Conservation (phyloP, 1,284 basidiomycete species). For the Chalciporus sp. region DNA sequence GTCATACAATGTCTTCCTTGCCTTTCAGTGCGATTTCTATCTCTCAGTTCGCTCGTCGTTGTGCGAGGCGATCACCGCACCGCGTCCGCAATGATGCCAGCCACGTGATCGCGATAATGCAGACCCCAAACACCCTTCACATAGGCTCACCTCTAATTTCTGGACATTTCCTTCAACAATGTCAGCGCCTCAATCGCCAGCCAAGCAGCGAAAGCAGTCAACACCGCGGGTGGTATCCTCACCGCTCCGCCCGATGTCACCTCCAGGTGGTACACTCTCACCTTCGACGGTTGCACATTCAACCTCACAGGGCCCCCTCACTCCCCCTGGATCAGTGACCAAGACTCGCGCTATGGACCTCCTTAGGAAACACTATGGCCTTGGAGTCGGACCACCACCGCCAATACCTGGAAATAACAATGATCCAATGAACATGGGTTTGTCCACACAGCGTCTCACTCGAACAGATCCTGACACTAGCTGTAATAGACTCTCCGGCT, state of each 20-base stretch:
- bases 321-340: constrained; percentile 26
- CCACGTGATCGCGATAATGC: constrained; percentile 31
- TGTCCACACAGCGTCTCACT: not conserved
- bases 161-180: constrained; percentile 8
- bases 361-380: constrained; percentile 81
- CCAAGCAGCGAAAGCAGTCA: constrained; percentile 24
- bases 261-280: constrained; percentile 19
- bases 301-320: constrained; percentile 17
- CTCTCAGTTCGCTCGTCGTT: not conserved
- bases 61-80: not conserved
- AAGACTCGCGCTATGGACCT: constrained; percentile 78
- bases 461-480: constrained; percentile 9
- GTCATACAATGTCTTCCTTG: constrained; percentile 14
- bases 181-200: constrained; percentile 17
- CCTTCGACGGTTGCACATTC: constrained; percentile 19
- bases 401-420: constrained; percentile 52
- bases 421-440: constrained; percentile 84
- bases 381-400: constrained; percentile 70
- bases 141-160: not conserved
- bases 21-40: not conserved
- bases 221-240: constrained; percentile 25
- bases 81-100: not conserved
- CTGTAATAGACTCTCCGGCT: constrained; percentile 64
- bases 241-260: constrained; percentile 29
- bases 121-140: not conserved